Evolutionary conservation across 179 eudicot species (phyloP), one percentile per base, ranked within the genome.

Genomic region (Beta lomatogona): DNA sequence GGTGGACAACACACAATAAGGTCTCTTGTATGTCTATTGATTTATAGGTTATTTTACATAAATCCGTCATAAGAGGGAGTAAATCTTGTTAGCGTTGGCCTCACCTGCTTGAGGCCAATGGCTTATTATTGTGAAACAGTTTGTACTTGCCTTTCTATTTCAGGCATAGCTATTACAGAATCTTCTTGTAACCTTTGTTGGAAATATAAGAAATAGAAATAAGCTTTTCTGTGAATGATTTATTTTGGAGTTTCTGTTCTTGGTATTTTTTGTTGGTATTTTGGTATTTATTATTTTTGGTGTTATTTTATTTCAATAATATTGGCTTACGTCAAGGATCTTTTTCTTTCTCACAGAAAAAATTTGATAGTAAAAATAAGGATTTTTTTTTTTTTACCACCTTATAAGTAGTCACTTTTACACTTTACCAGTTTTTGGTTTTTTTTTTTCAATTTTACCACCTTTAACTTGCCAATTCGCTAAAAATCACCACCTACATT

Each of bases 1-100:
- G 18, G n/a, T 2, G 78, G 58, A 74, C 54, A 31, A 61, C 45
- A 55, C 52, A 72, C 75, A 82, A 71, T 77, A 70, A 81, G 63
- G 58, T 25, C 79, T 76, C 79, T 45, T 65, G 73, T 80, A 10
- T 77, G 65, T 77, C 70, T 60, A 25, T 68, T 58, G 22, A 19
- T 11, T 52, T 25, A 12, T 9, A 46, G 59, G 64, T 66, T 19
- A 25, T 81, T 54, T 19, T 19, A 54, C 31, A 73, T 65, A 55
- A 78, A 60, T 50, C 55, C 55, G 21, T 53, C 76, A 25, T 41
- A 19, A 65, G 78, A 46, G 41, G 78, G 79, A 28, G 59, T 64
- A 45, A 9, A 50, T 67, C 44, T 25, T 76, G 9, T 67, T 45
- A 48, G n/a, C 19, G 25, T 16, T 55, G 65, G 80, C 64, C 73